A percentile compares a stretch with the other conserved stretches of the same genome.
phyloP scores from a whole-genome alignment of 805 yeast species.

The Pichia ethanolica region DNA sequence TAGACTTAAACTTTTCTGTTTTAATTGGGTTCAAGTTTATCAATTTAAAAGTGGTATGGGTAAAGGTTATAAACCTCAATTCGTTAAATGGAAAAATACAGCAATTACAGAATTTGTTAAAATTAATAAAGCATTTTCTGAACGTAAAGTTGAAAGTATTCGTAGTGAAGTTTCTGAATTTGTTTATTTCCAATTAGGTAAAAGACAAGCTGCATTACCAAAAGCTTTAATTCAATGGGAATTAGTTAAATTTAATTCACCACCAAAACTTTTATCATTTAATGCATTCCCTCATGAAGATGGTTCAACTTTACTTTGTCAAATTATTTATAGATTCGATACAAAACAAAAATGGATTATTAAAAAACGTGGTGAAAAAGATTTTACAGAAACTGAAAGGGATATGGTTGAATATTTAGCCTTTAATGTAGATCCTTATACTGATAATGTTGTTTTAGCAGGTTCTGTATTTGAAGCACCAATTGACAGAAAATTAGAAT shows the following conservation, averaged over 20 bases:
- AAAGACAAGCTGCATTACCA: slow-evolving; percentile 52
- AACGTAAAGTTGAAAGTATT: slow-evolving; percentile 40
- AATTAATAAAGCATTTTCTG: slow-evolving; percentile 78
- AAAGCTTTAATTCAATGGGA: slow-evolving; percentile 65
- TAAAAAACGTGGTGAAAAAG: slow-evolving; percentile 35
- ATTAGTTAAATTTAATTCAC: slow-evolving; percentile 55
- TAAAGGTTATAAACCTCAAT: slow-evolving; percentile 48
- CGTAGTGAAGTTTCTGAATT: slow-evolving; percentile 46
- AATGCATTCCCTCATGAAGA: slow-evolving; percentile 43
- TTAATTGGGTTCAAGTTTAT: slow-evolving; percentile 51
- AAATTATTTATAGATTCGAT: slow-evolving; percentile 54
- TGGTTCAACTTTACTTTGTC: slow-evolving; percentile 32
- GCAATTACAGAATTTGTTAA: slow-evolving; percentile 72
- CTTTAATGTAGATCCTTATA: slow-evolving; percentile 52
- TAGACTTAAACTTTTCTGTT: slow-evolving; percentile 58
- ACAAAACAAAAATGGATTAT: slow-evolving; percentile 53
- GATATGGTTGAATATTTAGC: slow-evolving; percentile 56
- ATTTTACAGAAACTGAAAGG: slow-evolving; percentile 38
- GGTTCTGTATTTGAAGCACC: slow-evolving; percentile 61
- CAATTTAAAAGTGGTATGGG: slow-evolving; percentile 33
- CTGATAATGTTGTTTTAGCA: slow-evolving; percentile 50
- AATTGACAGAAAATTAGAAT: slow-evolving; percentile 30
- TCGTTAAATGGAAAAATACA: slow-evolving; percentile 73
- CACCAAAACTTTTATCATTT: slow-evolving; percentile 68
- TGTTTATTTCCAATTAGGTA: slow-evolving; percentile 51